Base-by-base conservation (phyloP, 2,329 filamentous ascomycete genomes). In the Orbilia blumenaviensis region DNA sequence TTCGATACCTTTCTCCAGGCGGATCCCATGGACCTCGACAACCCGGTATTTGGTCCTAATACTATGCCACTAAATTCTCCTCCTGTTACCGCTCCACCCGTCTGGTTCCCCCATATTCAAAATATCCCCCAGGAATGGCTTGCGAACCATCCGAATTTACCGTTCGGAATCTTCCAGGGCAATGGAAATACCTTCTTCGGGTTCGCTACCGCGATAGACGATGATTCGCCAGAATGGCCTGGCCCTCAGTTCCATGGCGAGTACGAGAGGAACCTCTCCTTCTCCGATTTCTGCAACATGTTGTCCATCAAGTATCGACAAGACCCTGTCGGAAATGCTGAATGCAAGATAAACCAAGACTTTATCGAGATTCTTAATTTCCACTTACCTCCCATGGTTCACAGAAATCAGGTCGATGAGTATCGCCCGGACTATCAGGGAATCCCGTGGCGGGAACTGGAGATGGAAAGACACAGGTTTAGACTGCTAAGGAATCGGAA, bases 401-500 rank as follows among this genome's bases (percentile, higher is more conserved):
- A 73, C 8, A 54, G 63, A 18, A 63, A 48, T 23, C 78, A 79
- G 29, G 62, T 79, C 42, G 76, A 79, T 23, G 77, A 75, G 50
- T 76, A 77, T 32, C 74, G 75, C 12, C 60, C 67, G 21, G 80
- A 80, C 42, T 79, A 78, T 44, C 80, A 80, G 41, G 80, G 78
- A 12, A 80, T 80, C 23, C 67, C 77, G 1, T 80, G 80, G 80
- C 63, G 77, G 2, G 77, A 62, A 7, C 46, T 80, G 4, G 78
- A 78, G 10, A 78, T 80, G 23, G 78, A 69, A 58, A 56, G 60
- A 12, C 69, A 78, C 16, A 66, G 46, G 6, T 79, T 78, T 16
- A 76, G 79, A 44, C 42, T 46, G 38, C 60, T 80, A 9, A 72
- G 80, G 38, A 78, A 78, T 29, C 61, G 68, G 32, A 78, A 76